Evolutionary conservation across 1,284 basidiomycete genomes (phyloP), one percentile per base, ranked within the genome.

Genomic region (Rhizoctonia solani): DNA sequence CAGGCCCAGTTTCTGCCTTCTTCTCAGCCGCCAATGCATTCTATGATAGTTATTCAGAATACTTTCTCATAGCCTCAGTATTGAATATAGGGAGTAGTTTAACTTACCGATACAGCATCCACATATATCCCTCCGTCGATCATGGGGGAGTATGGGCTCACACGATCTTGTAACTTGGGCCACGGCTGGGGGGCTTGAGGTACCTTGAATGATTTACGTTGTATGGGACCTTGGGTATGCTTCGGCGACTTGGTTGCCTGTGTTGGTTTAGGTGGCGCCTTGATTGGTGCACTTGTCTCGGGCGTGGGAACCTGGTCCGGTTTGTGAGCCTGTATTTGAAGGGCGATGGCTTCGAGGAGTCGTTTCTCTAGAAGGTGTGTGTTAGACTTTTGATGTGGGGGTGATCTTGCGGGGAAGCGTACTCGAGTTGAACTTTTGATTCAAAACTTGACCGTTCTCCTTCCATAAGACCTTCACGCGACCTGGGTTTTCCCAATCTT

Each of bases 401-500:
- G 32, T 19, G 41, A 5, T 46, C 19, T 9, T 19, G 27, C 47
- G 41, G 29, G 55, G 25, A 34, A 9, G 83, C 90, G 76, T 73
- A 95, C 93, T 94, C 67, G 88, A 92, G 77, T 85, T 88, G 73
- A 96, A 87, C 25, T 80, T 77, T 1, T 85, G 81, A 75, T 94
- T 90, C 65, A 92, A 75, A 13, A 88, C 82, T 69, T 81, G 80
- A 0, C 92, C 87, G 59, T 96, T 90, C 74, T 89, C 88, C 79
- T 89, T 88, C 83, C 93, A 90, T 73, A 93, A 90, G 32, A 98
- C 92, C 72, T 94, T 88, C 69, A 98, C 91, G 39, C 95, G 85
- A 11, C 93, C 93, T 0, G 93, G 93, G 75, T 98, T 98, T 75
- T 92, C 94, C 95, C 95, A 98, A 76, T 98, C 95, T 68, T 92